These are phyloP conservation scores for Ceratocystis huliohia DNA, from an alignment of 2,329 filamentous ascomycete genomes.

Conservation along the genomic window DNA sequence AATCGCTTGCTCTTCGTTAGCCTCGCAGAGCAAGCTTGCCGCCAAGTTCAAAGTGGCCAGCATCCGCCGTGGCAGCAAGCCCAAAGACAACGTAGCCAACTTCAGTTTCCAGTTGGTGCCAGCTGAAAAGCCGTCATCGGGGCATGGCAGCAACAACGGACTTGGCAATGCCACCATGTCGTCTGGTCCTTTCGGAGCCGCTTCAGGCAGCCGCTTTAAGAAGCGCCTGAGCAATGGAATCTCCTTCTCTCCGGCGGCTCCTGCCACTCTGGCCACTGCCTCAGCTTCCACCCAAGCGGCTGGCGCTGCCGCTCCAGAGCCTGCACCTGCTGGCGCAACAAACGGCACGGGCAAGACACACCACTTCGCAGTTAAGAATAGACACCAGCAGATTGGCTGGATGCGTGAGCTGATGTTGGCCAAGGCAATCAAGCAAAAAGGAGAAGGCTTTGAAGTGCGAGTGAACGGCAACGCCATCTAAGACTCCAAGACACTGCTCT, in stretches of 20 bases:
- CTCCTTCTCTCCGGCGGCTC: slow-evolving; percentile 12
- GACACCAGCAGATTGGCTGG: slow-evolving; percentile 93
- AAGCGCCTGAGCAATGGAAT: slow-evolving; percentile 15
- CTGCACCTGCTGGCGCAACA: slow-evolving; percentile 33
- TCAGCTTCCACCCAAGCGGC: slow-evolving; percentile 33
- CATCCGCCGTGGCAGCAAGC: slow-evolving; percentile 40
- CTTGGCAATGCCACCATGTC: slow-evolving; percentile 22
- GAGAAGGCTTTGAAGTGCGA: slow-evolving; percentile 67
- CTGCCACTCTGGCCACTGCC: slow-evolving; percentile 29
- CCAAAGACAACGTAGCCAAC: slow-evolving; percentile 48
- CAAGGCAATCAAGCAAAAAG: slow-evolving; percentile 74
- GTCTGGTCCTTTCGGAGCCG: slow-evolving; percentile 7
- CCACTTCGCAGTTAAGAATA: slow-evolving; percentile 78
- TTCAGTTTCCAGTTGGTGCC: slow-evolving; percentile 82
- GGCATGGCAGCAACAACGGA: slow-evolving; percentile 27
- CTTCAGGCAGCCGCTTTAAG: slow-evolving; percentile 12
- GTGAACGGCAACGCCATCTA: slow-evolving; percentile 69
- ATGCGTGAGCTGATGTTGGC: slow-evolving; percentile 88
- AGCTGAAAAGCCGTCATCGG: slow-evolving; percentile 38
- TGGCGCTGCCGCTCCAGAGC: slow-evolving; percentile 19
- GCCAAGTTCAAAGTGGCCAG: slow-evolving; percentile 75
- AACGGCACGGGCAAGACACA: slow-evolving; percentile 70
- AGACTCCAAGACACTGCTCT: slow-evolving; percentile 16
- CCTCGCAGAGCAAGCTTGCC: slow-evolving; percentile 66
- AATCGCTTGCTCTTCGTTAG: slow-evolving; percentile 67